Base-by-base conservation (phyloP, 805 yeast genomes). In the Debaryomyces maramus region DNA sequence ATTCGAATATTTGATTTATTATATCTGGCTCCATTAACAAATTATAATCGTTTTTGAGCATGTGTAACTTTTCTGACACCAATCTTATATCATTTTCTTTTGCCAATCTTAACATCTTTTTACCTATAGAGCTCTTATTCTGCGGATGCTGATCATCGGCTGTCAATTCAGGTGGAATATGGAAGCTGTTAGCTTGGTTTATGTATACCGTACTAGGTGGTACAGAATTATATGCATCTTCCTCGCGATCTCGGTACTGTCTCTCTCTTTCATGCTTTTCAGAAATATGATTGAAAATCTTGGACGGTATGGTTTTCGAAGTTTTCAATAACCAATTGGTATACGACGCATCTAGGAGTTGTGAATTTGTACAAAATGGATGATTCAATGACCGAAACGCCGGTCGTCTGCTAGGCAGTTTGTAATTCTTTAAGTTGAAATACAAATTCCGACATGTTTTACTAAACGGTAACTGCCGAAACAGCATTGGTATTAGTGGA, bases 291-390 rank as follows among this genome's bases (percentile, higher is more conserved):
- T 27, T 39, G 27, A 43, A 39, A 26, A 43, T 21, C 21, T 43
- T 43, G 15, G 46, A 32, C 3, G 50, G 48, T 23, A 47, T 40
- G 17, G 41, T 44, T 30, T 34, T 40, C 8, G 51, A 40, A 14
- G 48, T 40, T 28, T 30, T 37, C 38, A 33, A 20, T 14, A 48
- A 38, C 57, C 57, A 51, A 31, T 45, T 46, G 11, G 47, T 32
- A 22, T 51, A 51, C 8, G 55, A 49, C 4, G 45, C 41, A 22
- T 51, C 50, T 5, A 48, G 39, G 8, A 52, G 33, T 37, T 49
- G 53, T n/a, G 43, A 18, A 33, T 51, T 52, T 15, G 57, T 47
- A 15, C 50, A 51, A 34, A 52, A 52, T 29, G 57, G 50, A 20
- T 52, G 57, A 18, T 40, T 44, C 5, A 40, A 21, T 22, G 53